phyloP scores from a whole-genome alignment of 306 rosid species.

The Lathyrus aphaca region DNA sequence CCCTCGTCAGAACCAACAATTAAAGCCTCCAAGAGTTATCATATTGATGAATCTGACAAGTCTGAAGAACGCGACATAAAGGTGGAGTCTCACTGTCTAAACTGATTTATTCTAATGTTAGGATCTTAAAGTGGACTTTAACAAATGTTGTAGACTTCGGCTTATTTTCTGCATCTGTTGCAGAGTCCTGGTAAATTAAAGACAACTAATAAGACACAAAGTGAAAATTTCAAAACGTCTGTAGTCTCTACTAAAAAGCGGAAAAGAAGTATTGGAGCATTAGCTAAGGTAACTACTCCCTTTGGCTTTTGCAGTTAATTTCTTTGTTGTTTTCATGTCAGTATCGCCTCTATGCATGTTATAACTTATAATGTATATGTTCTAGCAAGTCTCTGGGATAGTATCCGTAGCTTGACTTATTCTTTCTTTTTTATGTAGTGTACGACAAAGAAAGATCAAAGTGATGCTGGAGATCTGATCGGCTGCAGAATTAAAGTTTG shows the following conservation, averaged over 20 bases:
- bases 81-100: slow-evolving; percentile 49
- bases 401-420: slow-evolving; percentile 40
- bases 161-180: slow-evolving; percentile 46
- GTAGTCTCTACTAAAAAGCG: slow-evolving; percentile 57
- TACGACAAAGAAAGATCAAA: slow-evolving; percentile 66
- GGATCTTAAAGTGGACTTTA: slow-evolving; percentile 28
- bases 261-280: slow-evolving; percentile 72
- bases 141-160: slow-evolving; percentile 21
- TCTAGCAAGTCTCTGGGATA: slow-evolving; percentile 26
- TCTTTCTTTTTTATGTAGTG: slow-evolving; percentile 51
- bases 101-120: slow-evolving; percentile 23
- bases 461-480: slow-evolving; percentile 70
- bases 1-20: slow-evolving; percentile 53
- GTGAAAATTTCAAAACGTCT: slow-evolving; percentile 53
- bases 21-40: slow-evolving; percentile 50
- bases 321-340: slow-evolving; percentile 29
- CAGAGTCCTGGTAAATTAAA: slow-evolving; percentile 56
- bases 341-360: slow-evolving; percentile 14
- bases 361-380: slow-evolving; percentile 27
- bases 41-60: slow-evolving; percentile 50
- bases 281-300: slow-evolving; percentile 66
- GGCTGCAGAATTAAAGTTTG: slow-evolving; percentile 95
- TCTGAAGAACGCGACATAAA: slow-evolving; percentile 53
- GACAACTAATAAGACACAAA: slow-evolving; percentile 51
- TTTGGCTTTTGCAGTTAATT: slow-evolving; percentile 30